Evolutionary conservation across 495 filamentous ascomycete species (phyloP), one percentile per base, ranked within the genome.

Genomic region (Xylaria grammica): DNA sequence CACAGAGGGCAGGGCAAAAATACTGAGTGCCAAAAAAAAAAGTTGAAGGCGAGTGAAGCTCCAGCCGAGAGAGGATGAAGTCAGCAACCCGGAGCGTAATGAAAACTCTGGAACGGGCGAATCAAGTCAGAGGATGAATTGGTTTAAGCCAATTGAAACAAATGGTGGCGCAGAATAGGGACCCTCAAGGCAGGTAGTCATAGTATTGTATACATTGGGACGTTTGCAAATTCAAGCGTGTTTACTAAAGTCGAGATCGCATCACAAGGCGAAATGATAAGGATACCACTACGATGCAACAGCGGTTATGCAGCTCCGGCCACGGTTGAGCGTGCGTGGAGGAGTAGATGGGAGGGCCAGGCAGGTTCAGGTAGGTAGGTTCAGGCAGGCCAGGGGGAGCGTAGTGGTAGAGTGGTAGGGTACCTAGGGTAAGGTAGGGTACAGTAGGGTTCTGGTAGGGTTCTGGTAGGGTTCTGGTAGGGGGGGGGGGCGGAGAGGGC

Each of bases 291-390:
- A 56, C 62, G 53, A 42, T 52, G 62, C 62, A 46, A 32, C 61
- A 64, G 62, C 62, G 62, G 62, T 36, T 57, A 64, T 64, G 62
- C 62, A 64, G 53, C 62, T 63, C 52, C 44, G 50, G 42, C 44
- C 40, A 53, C 27, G 22, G 62, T 64, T 64, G 52, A 46, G 32
- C 42, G 52, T 58, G 58, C 27, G 4, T 58, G 42, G 17, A 17
- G 7, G 42, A 4, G 17, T 15, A 4, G 34, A 42, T 56, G 52
- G 34, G 34, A 24, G 52, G 30, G 40, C 19, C 13, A 46, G 24
- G 26, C 46, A 29, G 42, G 42, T 10, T 17, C 4, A 4, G 42
- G 4, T 4, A 17, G 42, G 17, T 6, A 6, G 11, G 34, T 6
- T 36, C 5, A 11, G 34, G 34, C 34, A 36, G 34, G 34, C 6